These are phyloP conservation scores for Aristolochia contorta DNA, from an alignment of 164 flowering plant genomes.

Conservation along the genomic window DNA sequence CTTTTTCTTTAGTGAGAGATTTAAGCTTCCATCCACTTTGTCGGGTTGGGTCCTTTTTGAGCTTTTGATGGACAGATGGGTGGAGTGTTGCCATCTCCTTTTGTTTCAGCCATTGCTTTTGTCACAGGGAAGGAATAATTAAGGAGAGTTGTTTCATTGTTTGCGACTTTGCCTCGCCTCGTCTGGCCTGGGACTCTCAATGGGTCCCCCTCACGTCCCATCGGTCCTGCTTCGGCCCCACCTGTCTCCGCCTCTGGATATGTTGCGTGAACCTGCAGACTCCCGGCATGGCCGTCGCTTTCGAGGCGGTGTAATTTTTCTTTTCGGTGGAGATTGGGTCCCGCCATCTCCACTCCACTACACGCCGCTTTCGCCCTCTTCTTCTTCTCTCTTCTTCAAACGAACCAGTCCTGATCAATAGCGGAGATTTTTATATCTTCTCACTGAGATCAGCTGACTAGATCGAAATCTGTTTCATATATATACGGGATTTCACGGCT, in stretches of 20 bases:
- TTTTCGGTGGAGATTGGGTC: conserved; percentile 41
- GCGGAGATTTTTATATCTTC: no score
- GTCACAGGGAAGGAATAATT: conserved; percentile 41
- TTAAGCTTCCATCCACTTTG: conserved; percentile 40
- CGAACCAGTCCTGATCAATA: no score
- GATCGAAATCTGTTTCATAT: no score
- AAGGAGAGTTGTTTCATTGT: neutral
- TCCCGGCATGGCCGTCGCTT: conserved; percentile 37
- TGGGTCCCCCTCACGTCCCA: conserved; percentile 30
- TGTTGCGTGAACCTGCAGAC: conserved; percentile 39
- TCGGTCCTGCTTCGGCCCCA: neutral
- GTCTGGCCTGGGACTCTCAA: conserved; percentile 28
- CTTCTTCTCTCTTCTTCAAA: no score
- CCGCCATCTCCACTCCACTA: conserved; percentile 28
- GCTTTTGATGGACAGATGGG: conserved; percentile 22
- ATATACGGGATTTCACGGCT: no score
- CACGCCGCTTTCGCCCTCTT: neutral
- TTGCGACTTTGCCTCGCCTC: conserved; percentile 24
- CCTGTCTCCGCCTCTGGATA: conserved; percentile 20
- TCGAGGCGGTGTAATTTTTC: conserved; percentile 36
- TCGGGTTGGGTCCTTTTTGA: conserved; percentile 11
- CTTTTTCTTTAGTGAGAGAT: conserved; percentile 17
- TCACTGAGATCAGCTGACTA: no score
- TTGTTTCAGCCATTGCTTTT: conserved; percentile 42
- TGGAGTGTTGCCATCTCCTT: conserved; percentile 49